Evolutionary conservation across 2,329 filamentous ascomycete genomes (phyloP).

Genomic region (Diplocarpon rosae): DNA sequence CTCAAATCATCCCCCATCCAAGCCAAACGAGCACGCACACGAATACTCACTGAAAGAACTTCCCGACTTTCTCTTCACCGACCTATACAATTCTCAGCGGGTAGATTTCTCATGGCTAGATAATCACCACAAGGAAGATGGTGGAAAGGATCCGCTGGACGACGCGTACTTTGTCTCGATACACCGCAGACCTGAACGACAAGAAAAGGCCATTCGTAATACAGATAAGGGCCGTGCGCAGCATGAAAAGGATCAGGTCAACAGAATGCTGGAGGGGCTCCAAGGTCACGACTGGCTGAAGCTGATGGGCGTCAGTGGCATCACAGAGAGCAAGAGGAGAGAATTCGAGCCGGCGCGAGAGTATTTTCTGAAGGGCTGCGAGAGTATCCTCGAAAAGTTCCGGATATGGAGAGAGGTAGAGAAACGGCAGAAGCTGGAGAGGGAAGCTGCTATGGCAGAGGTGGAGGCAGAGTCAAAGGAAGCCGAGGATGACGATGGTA

Average conservation of each 20-base stretch:
- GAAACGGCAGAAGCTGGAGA: slow-evolving; percentile 67
- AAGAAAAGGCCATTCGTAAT: slow-evolving; percentile 53
- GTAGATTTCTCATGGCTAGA: slow-evolving; percentile 46
- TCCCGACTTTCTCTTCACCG: slow-evolving; percentile 43
- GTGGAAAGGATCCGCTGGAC: slow-evolving; percentile 43
- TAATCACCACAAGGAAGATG: slow-evolving; percentile 28
- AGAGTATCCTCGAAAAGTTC: slow-evolving; percentile 78
- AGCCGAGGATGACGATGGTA: slow-evolving; percentile 28
- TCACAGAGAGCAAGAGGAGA: slow-evolving; percentile 73
- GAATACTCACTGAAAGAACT: slow-evolving; percentile 39
- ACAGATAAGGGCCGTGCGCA: slow-evolving; percentile 53
- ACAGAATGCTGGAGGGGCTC: slow-evolving; percentile 64
- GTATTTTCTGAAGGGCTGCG: slow-evolving; percentile 76
- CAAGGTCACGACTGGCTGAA: slow-evolving; percentile 89
- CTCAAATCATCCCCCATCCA: slow-evolving; percentile 17
- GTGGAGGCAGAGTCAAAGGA: slow-evolving; percentile 22
- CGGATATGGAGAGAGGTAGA: slow-evolving; percentile 81
- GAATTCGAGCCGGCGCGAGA: slow-evolving; percentile 76
- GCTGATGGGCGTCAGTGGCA: slow-evolving; percentile 76
- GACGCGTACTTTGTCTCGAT: slow-evolving; percentile 42
- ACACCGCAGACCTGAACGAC: slow-evolving; percentile 47
- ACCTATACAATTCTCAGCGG: slow-evolving; percentile 44
- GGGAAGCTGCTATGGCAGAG: slow-evolving; percentile 48
- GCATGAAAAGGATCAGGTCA: slow-evolving; percentile 55
- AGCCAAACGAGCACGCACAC: slow-evolving; percentile 9